Evolutionary conservation across 2,329 filamentous ascomycete species (phyloP), one percentile per base, ranked within the genome.

Genomic region (Stemphylium vesicarium): DNA sequence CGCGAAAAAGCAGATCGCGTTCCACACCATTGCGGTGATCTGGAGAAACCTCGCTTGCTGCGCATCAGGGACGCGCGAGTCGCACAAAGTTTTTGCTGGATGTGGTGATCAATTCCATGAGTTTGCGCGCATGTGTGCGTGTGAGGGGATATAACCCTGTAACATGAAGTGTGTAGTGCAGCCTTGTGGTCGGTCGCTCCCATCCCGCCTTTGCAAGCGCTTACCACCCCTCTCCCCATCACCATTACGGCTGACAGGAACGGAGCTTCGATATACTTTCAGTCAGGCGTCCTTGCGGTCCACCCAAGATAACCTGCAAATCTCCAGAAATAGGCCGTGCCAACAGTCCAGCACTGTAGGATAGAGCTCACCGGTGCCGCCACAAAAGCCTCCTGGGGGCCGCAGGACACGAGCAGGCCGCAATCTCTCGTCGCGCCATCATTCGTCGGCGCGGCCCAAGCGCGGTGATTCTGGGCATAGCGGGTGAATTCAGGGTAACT

Each of bases 241-340:
- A 29, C 8, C 26, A 11, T 7, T 29, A 29, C 26, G 36, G 43
- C 42, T 22, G 37, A 51, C 33, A 39, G 46, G 41, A 46, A 37
- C 39, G 32, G 26, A 43, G 29, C 50, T 48, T 31, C 42, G 33
- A 29, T 45, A 33, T 29, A 22, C 24, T 44, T 37, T 15, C 3
- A 12, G 35, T 48, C 55, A 60, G 57, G 57, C 57, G 41, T 42
- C 50, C 55, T 43, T 32, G 15, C 31, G 31, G 16, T 29, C 32
- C 37, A 49, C 48, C 16, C 16, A 11, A 36, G 41, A 15, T 24
- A 42, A 57, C 56, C 37, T 58, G 53, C 56, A 54, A 49, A 31
- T 56, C 50, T 40, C 58, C 51, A 54, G 51, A 16, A 60, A 55
- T 55, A 56, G 47, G 24, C 50, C 56, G 56, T 56, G 45, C 50